Base-by-base conservation (phyloP, 495 filamentous ascomycete genomes). In the Neurospora sp. region DNA sequence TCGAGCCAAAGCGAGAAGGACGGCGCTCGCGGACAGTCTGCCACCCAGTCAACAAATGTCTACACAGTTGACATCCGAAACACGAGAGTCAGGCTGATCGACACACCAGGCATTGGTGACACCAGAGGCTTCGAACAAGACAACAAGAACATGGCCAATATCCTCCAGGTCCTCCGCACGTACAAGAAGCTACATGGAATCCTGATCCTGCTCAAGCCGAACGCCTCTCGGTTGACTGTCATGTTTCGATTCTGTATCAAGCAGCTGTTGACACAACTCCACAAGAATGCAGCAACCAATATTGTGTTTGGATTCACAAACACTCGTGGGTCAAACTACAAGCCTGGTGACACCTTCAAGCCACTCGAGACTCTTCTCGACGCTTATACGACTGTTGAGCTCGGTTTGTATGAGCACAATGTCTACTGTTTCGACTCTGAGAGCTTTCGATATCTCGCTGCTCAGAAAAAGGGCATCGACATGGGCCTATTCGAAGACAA, bases 241-340 rank as follows among this genome's bases (percentile, higher is more conserved):
- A 82, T 71, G 18, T 85, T 84, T 48, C 71, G 66, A 0, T 85
- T 80, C 46, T 85, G 83, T 75, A 71, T 86, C 39, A 84, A 83
- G 31, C 75, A 85, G 71, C 76, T 86, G 0, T 76, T 86, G 8
- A 84, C 77, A 0, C 81, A 85, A 40, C 74, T 84, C 1, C 74
- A 75, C 48, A 40, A 40, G 1, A 42, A 61, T 69, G 81, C 82
- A 3, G 74, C 76, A 1, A 74, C 73, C 18, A 86, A 84, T 73
- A 83, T 86, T 48, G 81, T 76, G 5, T 85, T 85, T 74, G 84
- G 83, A 0, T 86, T 85, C 66, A 85, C 82, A 11, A 85, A 85
- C 59, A 84, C 83, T 0, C 75, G 83, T 0, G 79, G 75, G 16
- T 80, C 82, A 7, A 84, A 84, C 71, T 85, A 84, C 53, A 77